These are phyloP conservation scores for Turritis glabra DNA, from an alignment of 345 rosid species.

Conservation along the genomic window DNA sequence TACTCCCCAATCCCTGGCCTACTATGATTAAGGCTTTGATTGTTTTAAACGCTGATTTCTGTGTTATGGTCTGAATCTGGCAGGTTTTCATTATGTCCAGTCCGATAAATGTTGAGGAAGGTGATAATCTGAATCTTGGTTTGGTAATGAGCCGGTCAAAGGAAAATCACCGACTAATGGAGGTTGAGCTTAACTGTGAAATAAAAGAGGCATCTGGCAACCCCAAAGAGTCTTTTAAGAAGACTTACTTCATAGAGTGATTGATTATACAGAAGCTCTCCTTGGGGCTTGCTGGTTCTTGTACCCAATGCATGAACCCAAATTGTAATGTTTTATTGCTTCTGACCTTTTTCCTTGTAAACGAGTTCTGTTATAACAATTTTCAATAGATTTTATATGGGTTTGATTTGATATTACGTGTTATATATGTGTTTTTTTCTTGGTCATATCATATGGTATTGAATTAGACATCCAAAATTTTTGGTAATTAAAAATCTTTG, in stretches of 20 bases:
- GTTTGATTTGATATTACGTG: neutral
- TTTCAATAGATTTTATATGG: constrained; percentile 8
- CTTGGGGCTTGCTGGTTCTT: constrained; percentile 14
- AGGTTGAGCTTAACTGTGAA: constrained; percentile 68
- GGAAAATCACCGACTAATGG: constrained; percentile 90
- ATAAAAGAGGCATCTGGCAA: constrained; percentile 57
- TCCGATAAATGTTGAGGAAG: constrained; percentile 51
- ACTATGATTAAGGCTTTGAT: neutral
- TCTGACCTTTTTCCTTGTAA: neutral
- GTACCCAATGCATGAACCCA: constrained; percentile 17
- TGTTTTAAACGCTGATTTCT: neutral
- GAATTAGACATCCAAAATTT: neutral
- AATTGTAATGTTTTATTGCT: constrained; percentile 23
- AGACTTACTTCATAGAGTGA: constrained; percentile 77
- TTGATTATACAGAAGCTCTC: constrained; percentile 27
- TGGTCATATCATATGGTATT: neutral
- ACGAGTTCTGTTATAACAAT: constrained; percentile 5
- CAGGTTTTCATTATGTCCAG: constrained; percentile 80
- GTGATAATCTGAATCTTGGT: constrained; percentile 59
- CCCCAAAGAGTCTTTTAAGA: constrained; percentile 50
- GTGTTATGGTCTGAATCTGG: constrained; percentile 8
- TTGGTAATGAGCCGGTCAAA: constrained; percentile 81
- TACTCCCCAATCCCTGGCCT: neutral
- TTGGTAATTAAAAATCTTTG: too few relatives aligned
- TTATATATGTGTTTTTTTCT: neutral